These are phyloP conservation scores for Akanthomyces lecanii DNA, from an alignment of 2,329 filamentous ascomycete genomes.

Conservation along the genomic window DNA sequence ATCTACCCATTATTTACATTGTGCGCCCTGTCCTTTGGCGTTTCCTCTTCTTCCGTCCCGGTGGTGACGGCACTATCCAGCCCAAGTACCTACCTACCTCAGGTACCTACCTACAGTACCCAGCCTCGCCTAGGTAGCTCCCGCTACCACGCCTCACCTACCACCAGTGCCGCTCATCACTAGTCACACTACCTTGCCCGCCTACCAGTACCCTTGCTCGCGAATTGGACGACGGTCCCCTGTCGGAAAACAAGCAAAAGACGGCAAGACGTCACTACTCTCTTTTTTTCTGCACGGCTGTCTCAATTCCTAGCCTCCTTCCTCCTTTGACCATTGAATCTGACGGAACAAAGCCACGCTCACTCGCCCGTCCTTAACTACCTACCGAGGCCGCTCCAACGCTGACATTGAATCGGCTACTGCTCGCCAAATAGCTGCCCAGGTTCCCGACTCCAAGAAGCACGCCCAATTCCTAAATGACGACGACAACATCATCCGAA, in stretches of 20 bases:
- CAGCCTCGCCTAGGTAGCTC: not conserved
- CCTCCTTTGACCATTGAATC: not conserved
- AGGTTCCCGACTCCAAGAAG: constrained; percentile 20
- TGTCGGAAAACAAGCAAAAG: constrained; percentile 7
- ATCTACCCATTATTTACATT: not conserved
- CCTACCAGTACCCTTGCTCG: constrained; percentile 5
- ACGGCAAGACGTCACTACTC: constrained; percentile 6
- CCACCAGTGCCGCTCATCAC: not conserved
- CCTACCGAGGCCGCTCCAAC: not conserved
- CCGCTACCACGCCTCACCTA: constrained; percentile 1
- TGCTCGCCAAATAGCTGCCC: constrained; percentile 2
- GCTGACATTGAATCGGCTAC: constrained; percentile 10
- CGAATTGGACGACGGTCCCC: not conserved
- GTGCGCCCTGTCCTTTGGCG: not conserved
- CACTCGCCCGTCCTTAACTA: not conserved
- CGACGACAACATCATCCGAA: constrained; percentile 28
- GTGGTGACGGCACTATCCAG: constrained; percentile 9
- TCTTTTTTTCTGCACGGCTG: not conserved
- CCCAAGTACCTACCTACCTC: not conserved
- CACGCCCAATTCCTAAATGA: constrained; percentile 28
- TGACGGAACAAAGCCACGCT: not conserved
- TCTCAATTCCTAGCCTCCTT: not conserved
- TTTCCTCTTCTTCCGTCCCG: not conserved
- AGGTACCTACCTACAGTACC: too few species aligned
- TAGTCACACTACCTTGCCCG: not conserved